phyloP scores from a whole-genome alignment of 495 filamentous ascomycete genomes.

The Amorphotheca resinae region DNA sequence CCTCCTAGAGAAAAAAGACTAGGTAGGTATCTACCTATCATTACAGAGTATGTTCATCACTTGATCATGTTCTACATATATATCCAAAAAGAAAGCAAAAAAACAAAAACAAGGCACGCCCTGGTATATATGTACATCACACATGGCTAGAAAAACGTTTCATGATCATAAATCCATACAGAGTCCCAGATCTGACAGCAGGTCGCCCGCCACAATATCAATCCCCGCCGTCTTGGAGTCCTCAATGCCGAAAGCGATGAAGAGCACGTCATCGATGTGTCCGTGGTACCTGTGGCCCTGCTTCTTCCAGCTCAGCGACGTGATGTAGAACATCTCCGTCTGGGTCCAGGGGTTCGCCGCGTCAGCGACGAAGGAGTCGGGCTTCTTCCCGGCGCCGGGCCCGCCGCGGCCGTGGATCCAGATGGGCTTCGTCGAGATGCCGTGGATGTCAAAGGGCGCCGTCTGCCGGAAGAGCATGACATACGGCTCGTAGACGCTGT shows the following conservation, averaged over 20 bases:
- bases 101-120: too few relatives aligned
- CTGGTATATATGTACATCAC: too few relatives aligned
- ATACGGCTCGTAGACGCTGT: slow-evolving; percentile 41
- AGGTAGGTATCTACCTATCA: too few relatives aligned
- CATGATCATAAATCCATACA: neutral
- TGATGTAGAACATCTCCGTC: slow-evolving; percentile 35
- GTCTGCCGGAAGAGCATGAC: slow-evolving; percentile 33
- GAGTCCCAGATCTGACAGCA: slow-evolving; percentile 28
- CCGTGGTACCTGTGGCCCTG: slow-evolving; percentile 34
- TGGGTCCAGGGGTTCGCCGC: neutral
- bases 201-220: slow-evolving; percentile 33
- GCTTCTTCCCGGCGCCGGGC: neutral
- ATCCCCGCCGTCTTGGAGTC: slow-evolving; percentile 31
- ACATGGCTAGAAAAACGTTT: too few relatives aligned
- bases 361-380: neutral
- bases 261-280: slow-evolving; percentile 35
- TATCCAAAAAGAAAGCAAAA: too few relatives aligned
- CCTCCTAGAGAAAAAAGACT: too few relatives aligned
- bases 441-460: slow-evolving; percentile 36
- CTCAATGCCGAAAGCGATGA: slow-evolving; percentile 39
- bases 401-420: slow-evolving; percentile 35
- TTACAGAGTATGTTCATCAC: too few relatives aligned
- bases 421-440: slow-evolving; percentile 34
- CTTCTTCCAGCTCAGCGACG: slow-evolving; percentile 38
- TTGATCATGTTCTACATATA: too few relatives aligned